Percentiles rank a stretch among this genome's conserved stretches.
phyloP scores from a whole-genome alignment of 345 rosid species.

The Pistacia atlantica region DNA sequence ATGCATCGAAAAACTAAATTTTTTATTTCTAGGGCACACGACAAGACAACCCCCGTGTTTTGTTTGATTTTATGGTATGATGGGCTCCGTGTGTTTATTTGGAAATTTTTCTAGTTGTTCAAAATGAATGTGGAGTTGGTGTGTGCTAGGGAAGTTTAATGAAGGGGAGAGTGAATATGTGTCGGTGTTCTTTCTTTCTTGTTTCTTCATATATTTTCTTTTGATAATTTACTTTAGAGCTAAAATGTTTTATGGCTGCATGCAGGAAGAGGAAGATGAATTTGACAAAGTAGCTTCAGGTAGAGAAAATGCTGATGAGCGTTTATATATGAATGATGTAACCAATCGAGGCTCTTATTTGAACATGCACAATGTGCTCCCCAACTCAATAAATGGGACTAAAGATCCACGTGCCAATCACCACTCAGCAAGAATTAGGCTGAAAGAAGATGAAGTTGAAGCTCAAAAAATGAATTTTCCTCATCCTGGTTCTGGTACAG shows the following conservation, averaged over 20 bases:
- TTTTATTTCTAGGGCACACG: too few species aligned
- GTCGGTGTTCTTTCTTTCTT: neutral
- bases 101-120: neutral
- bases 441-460: conserved; percentile 73
- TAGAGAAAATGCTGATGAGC: conserved; percentile 47
- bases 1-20: too few species aligned
- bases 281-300: conserved; percentile 81
- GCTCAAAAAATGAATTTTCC: conserved; percentile 32
- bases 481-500: conserved; percentile 29
- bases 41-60: too few species aligned
- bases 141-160: neutral
- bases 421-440: conserved; percentile 68
- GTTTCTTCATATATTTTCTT: neutral
- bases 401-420: conserved; percentile 77
- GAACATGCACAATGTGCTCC: conserved; percentile 41
- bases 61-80: too few species aligned
- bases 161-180: neutral
- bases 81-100: neutral
- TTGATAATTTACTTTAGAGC: neutral
- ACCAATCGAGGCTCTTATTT: conserved; percentile 39
- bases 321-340: conserved; percentile 52
- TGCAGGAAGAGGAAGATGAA: conserved; percentile 88
- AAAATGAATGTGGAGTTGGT: neutral
- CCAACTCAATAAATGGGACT: conserved; percentile 24
- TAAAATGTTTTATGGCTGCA: neutral